These are phyloP conservation scores for Colletotrichum sp. DNA, from an alignment of 2,329 filamentous ascomycete genomes.

Conservation along the genomic window DNA sequence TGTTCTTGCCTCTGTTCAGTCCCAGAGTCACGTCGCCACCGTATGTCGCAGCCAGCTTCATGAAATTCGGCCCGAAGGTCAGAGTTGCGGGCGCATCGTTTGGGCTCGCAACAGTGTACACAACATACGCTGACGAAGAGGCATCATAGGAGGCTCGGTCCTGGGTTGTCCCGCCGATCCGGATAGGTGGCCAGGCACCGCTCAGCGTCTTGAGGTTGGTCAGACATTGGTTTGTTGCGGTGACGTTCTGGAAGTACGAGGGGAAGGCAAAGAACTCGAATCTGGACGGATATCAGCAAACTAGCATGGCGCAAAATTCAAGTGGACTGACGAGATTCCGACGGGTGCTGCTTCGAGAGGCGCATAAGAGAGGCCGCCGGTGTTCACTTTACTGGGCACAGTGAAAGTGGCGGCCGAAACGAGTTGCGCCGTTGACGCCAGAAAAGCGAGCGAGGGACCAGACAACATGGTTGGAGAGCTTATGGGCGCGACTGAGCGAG, in stretches of 20 bases:
- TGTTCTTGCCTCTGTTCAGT: conserved; percentile 57
- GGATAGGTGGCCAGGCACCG: conserved; percentile 56
- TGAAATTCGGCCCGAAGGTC: conserved; percentile 58
- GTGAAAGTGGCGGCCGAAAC: neutral
- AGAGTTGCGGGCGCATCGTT: conserved; percentile 53
- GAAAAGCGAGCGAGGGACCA: neutral
- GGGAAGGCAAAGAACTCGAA: conserved; percentile 64
- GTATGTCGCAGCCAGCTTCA: conserved; percentile 54
- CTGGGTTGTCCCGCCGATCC: conserved; percentile 65
- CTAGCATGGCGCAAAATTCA: neutral
- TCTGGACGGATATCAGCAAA: conserved; percentile 28
- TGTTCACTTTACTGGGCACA: neutral
- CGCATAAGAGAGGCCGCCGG: neutral
- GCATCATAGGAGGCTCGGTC: conserved; percentile 59
- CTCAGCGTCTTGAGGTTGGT: conserved; percentile 54
- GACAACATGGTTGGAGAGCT: neutral
- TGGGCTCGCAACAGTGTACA: conserved; percentile 52
- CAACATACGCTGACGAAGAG: conserved; percentile 47
- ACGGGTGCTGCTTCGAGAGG: conserved; percentile 7
- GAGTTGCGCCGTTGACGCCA: neutral
- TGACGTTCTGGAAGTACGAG: conserved; percentile 57
- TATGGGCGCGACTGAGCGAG: neutral
- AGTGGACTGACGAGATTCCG: conserved; percentile 2
- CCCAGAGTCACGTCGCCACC: conserved; percentile 55
- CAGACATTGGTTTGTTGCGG: conserved; percentile 54